Percentiles rank a stretch among this genome's conserved stretches.
Evolutionary conservation across 805 yeast species (phyloP).

Genomic region (Candida alai): DNA sequence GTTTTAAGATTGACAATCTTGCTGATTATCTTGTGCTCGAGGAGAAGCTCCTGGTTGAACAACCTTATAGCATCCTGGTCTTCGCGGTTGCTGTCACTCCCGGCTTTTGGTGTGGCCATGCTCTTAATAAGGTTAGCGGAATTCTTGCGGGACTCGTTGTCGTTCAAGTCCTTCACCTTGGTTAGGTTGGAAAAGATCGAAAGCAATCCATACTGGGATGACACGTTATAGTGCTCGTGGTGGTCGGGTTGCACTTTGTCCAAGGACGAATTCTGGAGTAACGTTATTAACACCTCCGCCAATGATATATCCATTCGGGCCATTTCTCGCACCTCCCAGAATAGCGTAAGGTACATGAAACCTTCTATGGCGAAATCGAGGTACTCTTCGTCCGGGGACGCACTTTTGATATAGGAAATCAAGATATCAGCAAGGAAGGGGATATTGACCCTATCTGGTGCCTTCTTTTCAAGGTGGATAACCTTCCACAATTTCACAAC

Average conservation of each 20-base stretch:
- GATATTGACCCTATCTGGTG: slow-evolving; percentile 6
- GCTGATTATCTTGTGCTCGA: slow-evolving; percentile 20
- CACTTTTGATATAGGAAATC: slow-evolving; percentile 9
- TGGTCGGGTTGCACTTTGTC: slow-evolving; percentile 5
- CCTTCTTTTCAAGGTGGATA: slow-evolving; percentile 21
- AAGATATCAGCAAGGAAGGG: slow-evolving; percentile 11
- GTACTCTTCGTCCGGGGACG: slow-evolving; percentile 4
- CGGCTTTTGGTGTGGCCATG: slow-evolving; percentile 28
- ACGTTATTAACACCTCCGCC: slow-evolving; percentile 17
- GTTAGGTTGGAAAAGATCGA: slow-evolving; percentile 39
- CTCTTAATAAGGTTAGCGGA: slow-evolving; percentile 32
- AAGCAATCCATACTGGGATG: slow-evolving; percentile 39
- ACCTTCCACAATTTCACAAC: slow-evolving; percentile 58
- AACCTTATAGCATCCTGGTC: slow-evolving; percentile 22
- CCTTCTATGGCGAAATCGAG: slow-evolving; percentile 38
- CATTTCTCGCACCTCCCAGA: slow-evolving; percentile 24
- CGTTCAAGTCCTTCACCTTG: slow-evolving; percentile 21
- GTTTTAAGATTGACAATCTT: slow-evolving; percentile 17
- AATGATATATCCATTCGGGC: slow-evolving; percentile 34
- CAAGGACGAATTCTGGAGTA: slow-evolving; percentile 5
- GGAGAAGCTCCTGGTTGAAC: slow-evolving; percentile 28
- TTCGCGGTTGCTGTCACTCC: slow-evolving; percentile 19
- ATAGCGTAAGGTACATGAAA: slow-evolving; percentile 46
- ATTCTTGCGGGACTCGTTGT: slow-evolving; percentile 27
- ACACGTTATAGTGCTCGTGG: slow-evolving; percentile 9